Percentiles rank a stretch among this genome's conserved stretches.
These are phyloP conservation scores for Hypocreales sp. DNA, from an alignment of 2,329 filamentous ascomycete genomes.

Conservation along the genomic window DNA sequence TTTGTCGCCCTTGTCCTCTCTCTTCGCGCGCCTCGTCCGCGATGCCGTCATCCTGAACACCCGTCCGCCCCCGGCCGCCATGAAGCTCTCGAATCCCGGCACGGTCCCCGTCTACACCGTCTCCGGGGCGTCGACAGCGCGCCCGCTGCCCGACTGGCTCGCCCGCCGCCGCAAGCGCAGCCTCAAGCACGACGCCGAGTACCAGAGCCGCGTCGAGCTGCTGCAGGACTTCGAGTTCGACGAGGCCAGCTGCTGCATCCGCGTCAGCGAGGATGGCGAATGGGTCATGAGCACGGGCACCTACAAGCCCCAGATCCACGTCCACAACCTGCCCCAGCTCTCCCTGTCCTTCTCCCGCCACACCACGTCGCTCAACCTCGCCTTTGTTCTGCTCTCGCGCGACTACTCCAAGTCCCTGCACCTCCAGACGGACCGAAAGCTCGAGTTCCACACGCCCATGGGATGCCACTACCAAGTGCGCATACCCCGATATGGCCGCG, in stretches of 20 bases:
- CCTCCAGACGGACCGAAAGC: conserved; percentile 75
- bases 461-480: conserved; percentile 82
- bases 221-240: conserved; percentile 98
- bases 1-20: neutral
- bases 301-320: conserved; percentile 58
- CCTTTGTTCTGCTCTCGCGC: conserved; percentile 72
- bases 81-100: conserved; percentile 74
- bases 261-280: conserved; percentile 86
- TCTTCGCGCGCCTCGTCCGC: neutral
- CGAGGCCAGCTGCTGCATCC: conserved; percentile 80
- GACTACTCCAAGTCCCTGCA: conserved; percentile 94
- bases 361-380: conserved; percentile 81
- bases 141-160: conserved; percentile 90
- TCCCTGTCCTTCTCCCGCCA: conserved; percentile 89
- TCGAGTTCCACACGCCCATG: conserved; percentile 85
- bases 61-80: conserved; percentile 15
- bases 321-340: conserved; percentile 86
- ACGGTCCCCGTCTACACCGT: conserved; percentile 88
- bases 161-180: conserved; percentile 78
- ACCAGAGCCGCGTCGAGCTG: conserved; percentile 83
- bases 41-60: neutral
- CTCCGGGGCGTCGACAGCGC: conserved; percentile 73
- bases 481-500: conserved; percentile 82
- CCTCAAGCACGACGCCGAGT: conserved; percentile 83
- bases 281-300: conserved; percentile 93